Evolutionary conservation across 2,329 filamentous ascomycete species (phyloP), one percentile per base, ranked within the genome.

Genomic region (Monilinia vaccinii-corymbosi): DNA sequence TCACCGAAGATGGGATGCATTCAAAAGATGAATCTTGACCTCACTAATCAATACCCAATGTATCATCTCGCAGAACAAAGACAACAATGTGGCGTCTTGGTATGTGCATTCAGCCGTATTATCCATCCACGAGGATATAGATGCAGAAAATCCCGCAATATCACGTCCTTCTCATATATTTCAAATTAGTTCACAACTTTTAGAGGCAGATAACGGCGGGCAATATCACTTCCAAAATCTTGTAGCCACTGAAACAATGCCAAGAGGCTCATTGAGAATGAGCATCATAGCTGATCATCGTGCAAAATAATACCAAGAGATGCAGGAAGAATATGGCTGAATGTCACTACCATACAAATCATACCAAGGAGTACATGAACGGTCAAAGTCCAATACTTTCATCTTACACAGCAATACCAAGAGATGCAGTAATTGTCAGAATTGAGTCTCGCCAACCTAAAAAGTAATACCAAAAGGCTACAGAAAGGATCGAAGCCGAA

Each of bases 91-190:
- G 31, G 47, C 53, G 32, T 56, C 53, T 56, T 48, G 53, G 53
- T 36, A 56, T 56, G 53, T 36, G 28, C 13, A 32, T 32, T 21
- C 18, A 55, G 51, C 34, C 28, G 38, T 36, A 56, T 56, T 56
- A 21, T 28, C 23, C 14, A 56, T 36, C 31, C 53, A 25, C 40
- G 53, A n/a, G 53, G 53, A 36, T 56, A n/a, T 44, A n/a, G 31
- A 56, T 23, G 42, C 53, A 56, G 31, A 56, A 56, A 56, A 56
- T 56, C 40, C 53, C 53, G 21, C 53, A 48, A 56, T 28, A 16
- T 56, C 38, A 55, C 51, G 53, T 56, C 44, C 42, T 56, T 56
- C 36, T 56, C 42, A 48, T 40, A 47, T 47, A 21, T 23, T 23
- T 31, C 34, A 56, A 31, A 56, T 56, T 36, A 31, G 53, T 16